A percentile compares a stretch with the other conserved stretches of the same genome.
Evolutionary conservation across 2,329 filamentous ascomycete species (phyloP).

Genomic region (Fusarium annulatum): DNA sequence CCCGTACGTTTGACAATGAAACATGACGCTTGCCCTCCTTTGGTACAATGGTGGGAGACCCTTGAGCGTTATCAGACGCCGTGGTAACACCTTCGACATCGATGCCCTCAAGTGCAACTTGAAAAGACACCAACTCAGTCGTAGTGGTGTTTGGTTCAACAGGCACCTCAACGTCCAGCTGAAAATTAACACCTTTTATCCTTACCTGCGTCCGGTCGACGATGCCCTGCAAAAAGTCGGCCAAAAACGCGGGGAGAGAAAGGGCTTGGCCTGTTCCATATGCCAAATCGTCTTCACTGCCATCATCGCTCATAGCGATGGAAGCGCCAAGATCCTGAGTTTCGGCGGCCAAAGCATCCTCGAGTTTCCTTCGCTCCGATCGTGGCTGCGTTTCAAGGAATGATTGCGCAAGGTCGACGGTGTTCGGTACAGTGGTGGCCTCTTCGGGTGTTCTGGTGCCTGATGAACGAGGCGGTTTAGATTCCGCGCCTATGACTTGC

Average conservation of each 20-base stretch:
- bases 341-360: conserved; percentile 74
- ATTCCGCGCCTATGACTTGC: conserved; percentile 57
- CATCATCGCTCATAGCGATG: conserved; percentile 68
- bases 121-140: conserved; percentile 69
- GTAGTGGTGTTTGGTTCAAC: conserved; percentile 58
- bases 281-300: conserved; percentile 68
- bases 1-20: conserved; percentile 71
- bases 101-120: conserved; percentile 72
- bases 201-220: conserved; percentile 76
- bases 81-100: conserved; percentile 74
- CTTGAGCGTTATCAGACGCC: conserved; percentile 45
- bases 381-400: conserved; percentile 79
- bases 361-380: conserved; percentile 73
- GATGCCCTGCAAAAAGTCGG: conserved; percentile 78
- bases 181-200: conserved; percentile 73
- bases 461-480: conserved; percentile 48
- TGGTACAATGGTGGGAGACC: conserved; percentile 53
- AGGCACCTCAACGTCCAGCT: conserved; percentile 70
- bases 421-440: conserved; percentile 67
- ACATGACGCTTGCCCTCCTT: conserved; percentile 75
- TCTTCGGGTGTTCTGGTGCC: conserved; percentile 53
- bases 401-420: conserved; percentile 79
- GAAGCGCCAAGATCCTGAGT: conserved; percentile 72
- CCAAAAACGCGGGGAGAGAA: conserved; percentile 76
- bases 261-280: conserved; percentile 78